Base-by-base conservation (phyloP, 208 protist genomes). In the Blastocrithidia nonstop region DNA sequence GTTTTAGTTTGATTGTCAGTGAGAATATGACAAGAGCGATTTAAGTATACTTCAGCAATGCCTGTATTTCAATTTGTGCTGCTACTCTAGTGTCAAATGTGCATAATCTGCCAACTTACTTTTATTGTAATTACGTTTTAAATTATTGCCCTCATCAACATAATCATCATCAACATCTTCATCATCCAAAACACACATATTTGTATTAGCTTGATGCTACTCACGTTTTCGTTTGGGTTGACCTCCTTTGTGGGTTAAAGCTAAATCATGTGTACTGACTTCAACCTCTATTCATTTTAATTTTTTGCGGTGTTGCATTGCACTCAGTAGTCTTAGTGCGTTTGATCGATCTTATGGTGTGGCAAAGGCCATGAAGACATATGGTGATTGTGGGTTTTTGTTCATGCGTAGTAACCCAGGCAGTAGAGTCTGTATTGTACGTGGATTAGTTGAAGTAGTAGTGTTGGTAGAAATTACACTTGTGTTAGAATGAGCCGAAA, bases 331-430 rank as follows among this genome's bases (percentile, higher is more conserved):
- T 36, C 45, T 22, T 3, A 53, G 45, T 5, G 77, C 74, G 5
- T 54, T 72, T 7, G 47, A 44, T 16, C 75, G 61, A 24, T 81
- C 57, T 47, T 75, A 71, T 7, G 61, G 45, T 16, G 71, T 77
- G 21, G 64, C 54, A 45, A 93, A 93, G 15, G 84, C 76, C 46
- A 93, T 57, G 48, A 86, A 93, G 16, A 88, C 31, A 39, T 66
- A 61, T 19, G 62, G 37, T 15, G 53, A 79, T 43, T 71, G 74
- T 0, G 84, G 84, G 49, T 88, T 93, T 60, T 93, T 93, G 45
- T 74, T 81, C 51, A 90, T 87, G 28, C 84, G 78, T 4, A 75
- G 28, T 7, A 93, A 38, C 0, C 84, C 84, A 4, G 59, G 66
- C 20, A 93, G 71, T 13, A 91, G 54, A 19, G 79, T 66, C 39